Conservation (phyloP, 306 rosid genomes). For the Herpetospermum pedunculosum region DNA sequence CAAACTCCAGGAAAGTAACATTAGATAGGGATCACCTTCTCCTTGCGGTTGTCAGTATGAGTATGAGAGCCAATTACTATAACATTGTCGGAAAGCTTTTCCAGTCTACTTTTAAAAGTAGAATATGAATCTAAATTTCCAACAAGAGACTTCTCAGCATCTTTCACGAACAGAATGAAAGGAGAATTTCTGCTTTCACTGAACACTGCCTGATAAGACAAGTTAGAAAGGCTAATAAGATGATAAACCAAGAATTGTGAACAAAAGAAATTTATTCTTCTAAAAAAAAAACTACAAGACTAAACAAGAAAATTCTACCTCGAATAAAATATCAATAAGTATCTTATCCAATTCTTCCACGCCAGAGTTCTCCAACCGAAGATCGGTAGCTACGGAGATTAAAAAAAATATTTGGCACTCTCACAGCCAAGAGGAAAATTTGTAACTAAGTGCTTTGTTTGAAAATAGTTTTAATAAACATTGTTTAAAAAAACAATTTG, state of each 20-base stretch:
- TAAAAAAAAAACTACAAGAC: neutral
- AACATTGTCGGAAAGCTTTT: constrained; percentile 89
- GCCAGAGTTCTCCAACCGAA: constrained; percentile 71
- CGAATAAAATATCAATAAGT: constrained; percentile 78
- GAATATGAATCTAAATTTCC: constrained; percentile 73
- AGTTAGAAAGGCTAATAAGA: constrained; percentile 4
- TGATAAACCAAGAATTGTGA: neutral
- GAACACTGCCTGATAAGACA: constrained; percentile 43
- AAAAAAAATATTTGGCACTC: neutral
- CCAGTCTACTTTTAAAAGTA: constrained; percentile 66
- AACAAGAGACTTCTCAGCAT: constrained; percentile 92
- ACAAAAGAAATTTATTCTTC: neutral
- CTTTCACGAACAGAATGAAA: constrained; percentile 95
- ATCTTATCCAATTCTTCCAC: constrained; percentile 79
- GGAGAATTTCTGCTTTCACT: constrained; percentile 78
- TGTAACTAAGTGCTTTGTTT: neutral
- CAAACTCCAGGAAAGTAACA: neutral
- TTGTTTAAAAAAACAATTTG: neutral
- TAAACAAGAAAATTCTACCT: constrained; percentile 34
- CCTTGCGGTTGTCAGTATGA: constrained; percentile 82
- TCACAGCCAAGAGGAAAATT: neutral
- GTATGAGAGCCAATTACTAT: constrained; percentile 87
- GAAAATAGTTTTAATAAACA: neutral
- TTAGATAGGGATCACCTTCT: constrained; percentile 52
- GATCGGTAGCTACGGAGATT: constrained; percentile 50